Base-by-base conservation (phyloP, 495 filamentous ascomycete species). In the Lindgomyces ingoldianus region DNA sequence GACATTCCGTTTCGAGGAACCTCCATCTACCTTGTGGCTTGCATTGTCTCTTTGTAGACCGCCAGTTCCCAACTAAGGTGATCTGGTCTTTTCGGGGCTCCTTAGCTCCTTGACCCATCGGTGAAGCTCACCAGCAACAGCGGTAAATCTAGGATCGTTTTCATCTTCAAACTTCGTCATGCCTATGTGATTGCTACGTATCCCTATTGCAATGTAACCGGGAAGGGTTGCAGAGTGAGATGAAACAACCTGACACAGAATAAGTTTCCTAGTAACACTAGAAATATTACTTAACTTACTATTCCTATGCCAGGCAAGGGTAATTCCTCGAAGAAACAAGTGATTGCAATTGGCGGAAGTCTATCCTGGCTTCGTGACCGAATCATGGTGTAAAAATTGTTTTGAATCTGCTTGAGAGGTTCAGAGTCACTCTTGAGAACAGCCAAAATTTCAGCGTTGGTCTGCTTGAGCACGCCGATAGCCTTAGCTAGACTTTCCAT, bases 371-470 rank as follows among this genome's bases (percentile, higher is more conserved):
- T 22, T 22, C 25, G n/a, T 50, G n/a, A n/a, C n/a, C 47, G 18
- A 26, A 50, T 11, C 47, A 50, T 50, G 9, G 18, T 11, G 14
- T 11, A 22, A 3, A 50, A 50, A 4, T 22, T 26, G 18, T 6
- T 19, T 33, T 22, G 26, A 30, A 25, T 52, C 11, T 30, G 16
- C 26, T 52, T 19, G 10, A 56, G 39, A 14, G 19, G 22, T 14
- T 56, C 12, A 12, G 30, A 27, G 12, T 56, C 11, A 12, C 3
- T 41, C 52, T 47, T n/a, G n/a, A n/a, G n/a, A n/a, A n/a, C n/a
- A n/a, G n/a, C 39, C 55, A 46, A n/a, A 27, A 19, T 57, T 36
- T 30, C 16, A 69, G 12, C 19, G 42, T 69, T 69, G 1, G 54
- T 47, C 9, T 4, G 25, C 54, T 42, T 50, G 18, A 56, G n/a